Evolutionary conservation across 2,329 filamentous ascomycete species (phyloP), one percentile per base, ranked within the genome.

Genomic region (Apiospora saccharicola): DNA sequence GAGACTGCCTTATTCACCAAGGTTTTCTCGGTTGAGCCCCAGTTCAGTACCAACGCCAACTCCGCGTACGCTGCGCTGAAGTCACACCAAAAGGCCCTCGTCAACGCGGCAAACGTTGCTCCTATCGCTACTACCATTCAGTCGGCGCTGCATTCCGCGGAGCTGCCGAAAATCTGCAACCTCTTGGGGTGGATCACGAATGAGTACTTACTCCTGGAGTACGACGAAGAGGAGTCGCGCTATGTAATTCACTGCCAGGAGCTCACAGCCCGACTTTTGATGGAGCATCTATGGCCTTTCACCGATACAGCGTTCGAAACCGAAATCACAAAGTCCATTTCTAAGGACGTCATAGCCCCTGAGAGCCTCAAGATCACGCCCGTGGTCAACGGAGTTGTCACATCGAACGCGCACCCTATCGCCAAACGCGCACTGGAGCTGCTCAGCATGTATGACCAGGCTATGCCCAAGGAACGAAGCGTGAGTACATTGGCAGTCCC

Each of bases 381-480:
- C 0, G 85, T 86, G 2, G 80, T 85, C 1, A 84, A 85, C 34
- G 86, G 85, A 14, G 81, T 86, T 0, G 83, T 87, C 0, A 87
- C 87, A 1, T 89, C 89, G 1, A 90, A 89, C 75, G 88, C 89
- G 0, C 87, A 89, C 74, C 88, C 89, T 0, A 83, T 89, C 1
- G 87, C 90, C 8, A 90, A 88, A 76, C 85, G 85, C 43, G 90
- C 90, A 0, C 82, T 91, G 13, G 88, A 90, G 74, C 82, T 92
- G 26, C 80, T 92, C 12, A 82, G 86, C 72, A 86, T 90, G 86
- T 92, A 91, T 76, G 90, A 92, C 75, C 88, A 89, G 74, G 87
- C 87, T 51, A 90, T 91, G 88, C 89, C 89, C 0, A 91, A 90
- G 70, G 89, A 91, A 77, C 84, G 89, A 81, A 89, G 88, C 75